These are phyloP conservation scores for Oryza australiensis DNA, from an alignment of 176 grass and related monocot genomes.

Conservation along the genomic window DNA sequence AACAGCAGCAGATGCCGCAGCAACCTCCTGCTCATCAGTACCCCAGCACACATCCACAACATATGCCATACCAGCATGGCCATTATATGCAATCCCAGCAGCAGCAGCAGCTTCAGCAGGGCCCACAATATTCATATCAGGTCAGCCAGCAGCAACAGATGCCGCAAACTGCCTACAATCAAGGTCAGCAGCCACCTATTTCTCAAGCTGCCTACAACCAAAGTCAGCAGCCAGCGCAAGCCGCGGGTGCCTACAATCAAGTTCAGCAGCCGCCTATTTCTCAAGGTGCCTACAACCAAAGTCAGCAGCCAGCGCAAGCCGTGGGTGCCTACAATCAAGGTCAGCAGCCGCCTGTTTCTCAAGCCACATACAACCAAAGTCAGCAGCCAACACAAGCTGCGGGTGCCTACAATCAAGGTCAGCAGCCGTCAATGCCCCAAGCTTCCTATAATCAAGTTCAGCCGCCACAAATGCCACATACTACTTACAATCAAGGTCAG, in stretches of 20 bases:
- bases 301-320: too few species aligned
- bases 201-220: slow-evolving; percentile 40
- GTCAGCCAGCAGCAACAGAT: slow-evolving; percentile 48
- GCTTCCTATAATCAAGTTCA: slow-evolving; percentile 44
- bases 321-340: too few species aligned
- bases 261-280: slow-evolving; percentile 34
- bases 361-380: slow-evolving; percentile 38
- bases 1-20: slow-evolving; percentile 58
- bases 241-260: slow-evolving; percentile 14
- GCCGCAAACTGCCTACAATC: slow-evolving; percentile 30
- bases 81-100: slow-evolving; percentile 60
- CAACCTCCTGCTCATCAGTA: slow-evolving; percentile 48
- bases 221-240: slow-evolving; percentile 32
- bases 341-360: slow-evolving; percentile 34
- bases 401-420: slow-evolving; percentile 30
- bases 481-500: slow-evolving; percentile 57
- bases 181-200: slow-evolving; percentile 37
- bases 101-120: slow-evolving; percentile 46
- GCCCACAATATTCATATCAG: slow-evolving; percentile 60
- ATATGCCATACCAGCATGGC: slow-evolving; percentile 59
- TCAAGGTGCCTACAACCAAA: slow-evolving; percentile 39
- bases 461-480: slow-evolving; percentile 46
- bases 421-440: slow-evolving; percentile 30
- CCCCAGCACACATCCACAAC: slow-evolving; percentile 15
- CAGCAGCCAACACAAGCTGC: slow-evolving; percentile 26